Evolutionary conservation across 1,284 basidiomycete species (phyloP).

Genomic region (Sphagnurus paluster): DNA sequence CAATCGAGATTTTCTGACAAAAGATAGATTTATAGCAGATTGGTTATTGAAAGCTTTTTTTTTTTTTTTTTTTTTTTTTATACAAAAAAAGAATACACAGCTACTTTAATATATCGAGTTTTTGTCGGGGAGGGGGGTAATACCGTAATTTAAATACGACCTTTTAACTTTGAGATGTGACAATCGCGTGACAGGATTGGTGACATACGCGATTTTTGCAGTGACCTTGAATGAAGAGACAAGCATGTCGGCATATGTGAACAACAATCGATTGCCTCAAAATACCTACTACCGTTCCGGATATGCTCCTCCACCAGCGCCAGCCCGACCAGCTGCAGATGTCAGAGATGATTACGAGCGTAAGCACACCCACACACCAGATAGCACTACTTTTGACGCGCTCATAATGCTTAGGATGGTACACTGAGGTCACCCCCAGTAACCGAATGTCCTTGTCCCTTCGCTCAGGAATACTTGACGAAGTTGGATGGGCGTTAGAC

Average conservation of each 20-base stretch:
- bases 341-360: slow-evolving; percentile 76
- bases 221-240: neutral
- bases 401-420: slow-evolving; percentile 60
- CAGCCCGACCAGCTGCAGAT: slow-evolving; percentile 38
- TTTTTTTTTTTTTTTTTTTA: too few species aligned
- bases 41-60: too few species aligned
- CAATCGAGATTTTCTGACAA: too few species aligned
- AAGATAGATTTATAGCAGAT: too few species aligned
- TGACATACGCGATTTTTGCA: slow-evolving; percentile 14
- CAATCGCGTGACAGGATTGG: slow-evolving; percentile 3
- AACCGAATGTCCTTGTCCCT: slow-evolving; percentile 84
- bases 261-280: slow-evolving; percentile 13
- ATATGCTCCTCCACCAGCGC: slow-evolving; percentile 17
- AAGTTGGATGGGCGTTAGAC: slow-evolving; percentile 81
- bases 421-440: slow-evolving; percentile 66
- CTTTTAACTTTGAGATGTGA: neutral
- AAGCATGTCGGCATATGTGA: slow-evolving; percentile 17
- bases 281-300: slow-evolving; percentile 29
- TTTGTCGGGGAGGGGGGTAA: too few species aligned
- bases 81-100: too few species aligned
- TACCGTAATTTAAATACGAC: neutral
- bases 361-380: slow-evolving; percentile 34
- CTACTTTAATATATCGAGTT: too few species aligned
- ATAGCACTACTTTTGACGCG: slow-evolving; percentile 4
- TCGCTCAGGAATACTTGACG: slow-evolving; percentile 71